Base-by-base conservation (phyloP, 768 basidiomycete species). In the Dioszegia hungarica region DNA sequence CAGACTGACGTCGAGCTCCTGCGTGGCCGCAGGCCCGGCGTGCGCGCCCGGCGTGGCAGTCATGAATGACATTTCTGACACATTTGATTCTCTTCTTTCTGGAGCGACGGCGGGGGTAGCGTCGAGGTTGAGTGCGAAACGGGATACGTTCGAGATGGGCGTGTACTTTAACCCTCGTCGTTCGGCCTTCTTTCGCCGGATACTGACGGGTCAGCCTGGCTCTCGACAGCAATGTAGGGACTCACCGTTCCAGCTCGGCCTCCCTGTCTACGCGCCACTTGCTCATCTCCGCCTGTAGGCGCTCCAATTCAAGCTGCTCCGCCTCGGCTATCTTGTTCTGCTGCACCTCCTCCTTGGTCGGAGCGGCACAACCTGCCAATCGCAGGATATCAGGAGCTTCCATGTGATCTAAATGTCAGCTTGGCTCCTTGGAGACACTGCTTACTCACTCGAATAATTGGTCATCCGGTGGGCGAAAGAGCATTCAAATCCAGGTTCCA, bases 391-490 rank as follows among this genome's bases (percentile, higher is more conserved):
- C 76, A 34, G 70, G 66, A 2, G 76, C 76, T 60, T 77, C 76
- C 72, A 75, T 69, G 48, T 77, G 76, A 54, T 77, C 76, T 65
- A 61, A 33, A 14, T 3, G 40, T 54, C 31, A 54, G 53, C 43
- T 8, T 20, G 8, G 17, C 8, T 44, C 15, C 2, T 20, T 17
- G 24, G 9, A 27, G 12, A 19, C 9, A 40, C 8, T 5, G 34
- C n/a, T 17, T 15, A 63, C 72, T 59, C 22, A 74, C 72, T 64
- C 15, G 68, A 70, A 9, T 64, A 74, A 28, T 69, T 74, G 10
- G 68, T 70, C 76, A 77, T 77, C 24, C 76, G 64, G 49, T 76
- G 75, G 6, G 75, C 76, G 53, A 75, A 77, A 8, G 64, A 58
- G 46, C 72, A 75, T n/a, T 60, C 60, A 47, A 62, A 65, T 6